Conservation (phyloP, 371 early-diverging fungal species). For the Apophysomyces sp. region DNA sequence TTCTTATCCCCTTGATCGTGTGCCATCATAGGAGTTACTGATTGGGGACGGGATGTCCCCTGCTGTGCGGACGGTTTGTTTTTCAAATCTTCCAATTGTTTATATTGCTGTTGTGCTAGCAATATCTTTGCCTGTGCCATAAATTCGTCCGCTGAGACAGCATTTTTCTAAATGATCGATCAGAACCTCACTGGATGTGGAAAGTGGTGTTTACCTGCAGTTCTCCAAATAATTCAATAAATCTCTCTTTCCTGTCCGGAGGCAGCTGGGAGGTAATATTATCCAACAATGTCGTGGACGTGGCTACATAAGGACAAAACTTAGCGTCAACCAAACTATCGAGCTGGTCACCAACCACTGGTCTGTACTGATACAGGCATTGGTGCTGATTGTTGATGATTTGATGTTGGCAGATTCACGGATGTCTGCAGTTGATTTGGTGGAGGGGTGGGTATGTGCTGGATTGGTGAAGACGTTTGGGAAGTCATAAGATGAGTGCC, state of each 20-base stretch:
- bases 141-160: slow-evolving; percentile 38
- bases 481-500: neutral
- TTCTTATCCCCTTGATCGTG: slow-evolving; percentile 7
- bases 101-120: slow-evolving; percentile 43
- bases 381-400: neutral
- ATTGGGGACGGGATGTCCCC: neutral
- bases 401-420: neutral
- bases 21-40: neutral
- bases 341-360: neutral
- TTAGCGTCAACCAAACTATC: neutral
- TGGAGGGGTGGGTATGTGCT: neutral
- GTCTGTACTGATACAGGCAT: neutral
- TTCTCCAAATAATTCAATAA: slow-evolving; percentile 35
- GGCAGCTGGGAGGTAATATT: slow-evolving; percentile 37
- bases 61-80: slow-evolving; percentile 22
- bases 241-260: slow-evolving; percentile 36
- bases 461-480: neutral
- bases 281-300: slow-evolving; percentile 34
- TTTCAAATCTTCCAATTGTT: slow-evolving; percentile 43
- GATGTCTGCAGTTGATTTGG: neutral
- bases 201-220: slow-evolving; percentile 24
- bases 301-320: slow-evolving; percentile 6
- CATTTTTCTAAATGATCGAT: slow-evolving; percentile 18
- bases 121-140: slow-evolving; percentile 34
- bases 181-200: neutral